These are phyloP conservation scores for Melanopsichium pennsylvanicum DNA, from an alignment of 1,284 basidiomycete genomes.

Conservation along the genomic window DNA sequence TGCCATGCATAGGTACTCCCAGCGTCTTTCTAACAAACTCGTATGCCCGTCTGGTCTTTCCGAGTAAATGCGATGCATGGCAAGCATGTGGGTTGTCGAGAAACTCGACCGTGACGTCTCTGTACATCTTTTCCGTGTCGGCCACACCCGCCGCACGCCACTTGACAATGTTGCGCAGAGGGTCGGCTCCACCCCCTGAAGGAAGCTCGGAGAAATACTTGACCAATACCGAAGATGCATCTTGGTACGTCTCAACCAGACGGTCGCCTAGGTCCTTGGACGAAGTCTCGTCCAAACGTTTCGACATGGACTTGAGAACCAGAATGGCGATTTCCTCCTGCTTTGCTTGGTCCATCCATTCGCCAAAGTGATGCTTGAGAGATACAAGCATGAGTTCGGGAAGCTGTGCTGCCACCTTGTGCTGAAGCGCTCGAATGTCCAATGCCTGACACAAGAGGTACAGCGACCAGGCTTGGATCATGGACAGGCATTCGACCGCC, in stretches of 20 bases:
- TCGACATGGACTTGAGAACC: conserved; percentile 46
- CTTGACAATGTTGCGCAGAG: conserved; percentile 55
- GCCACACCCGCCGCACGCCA: conserved; percentile 52
- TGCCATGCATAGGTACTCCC: conserved; percentile 59
- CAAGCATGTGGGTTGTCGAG: conserved; percentile 54
- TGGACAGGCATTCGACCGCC: conserved; percentile 51
- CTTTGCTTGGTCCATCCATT: conserved; percentile 52
- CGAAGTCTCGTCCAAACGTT: conserved; percentile 56
- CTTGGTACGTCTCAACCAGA: conserved; percentile 53
- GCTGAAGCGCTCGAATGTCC: conserved; percentile 58
- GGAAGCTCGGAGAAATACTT: conserved; percentile 57
- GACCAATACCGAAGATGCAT: conserved; percentile 51
- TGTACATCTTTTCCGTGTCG: conserved; percentile 49
- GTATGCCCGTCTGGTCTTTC: conserved; percentile 51
- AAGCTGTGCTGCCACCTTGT: conserved; percentile 39
- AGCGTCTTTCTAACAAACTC: conserved; percentile 56
- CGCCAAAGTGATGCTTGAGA: conserved; percentile 49
- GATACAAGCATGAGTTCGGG: conserved; percentile 31
- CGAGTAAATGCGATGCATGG: conserved; percentile 53
- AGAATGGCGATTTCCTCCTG: conserved; percentile 37
- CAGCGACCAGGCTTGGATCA: conserved; percentile 58
- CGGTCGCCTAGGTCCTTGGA: conserved; percentile 51
- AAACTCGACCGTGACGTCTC: conserved; percentile 48
- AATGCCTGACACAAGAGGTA: conserved; percentile 60
- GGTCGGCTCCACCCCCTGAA: conserved; percentile 54